Evolutionary conservation across 2,329 filamentous ascomycete genomes (phyloP).

Genomic region (Lasiodiplodia citricola): DNA sequence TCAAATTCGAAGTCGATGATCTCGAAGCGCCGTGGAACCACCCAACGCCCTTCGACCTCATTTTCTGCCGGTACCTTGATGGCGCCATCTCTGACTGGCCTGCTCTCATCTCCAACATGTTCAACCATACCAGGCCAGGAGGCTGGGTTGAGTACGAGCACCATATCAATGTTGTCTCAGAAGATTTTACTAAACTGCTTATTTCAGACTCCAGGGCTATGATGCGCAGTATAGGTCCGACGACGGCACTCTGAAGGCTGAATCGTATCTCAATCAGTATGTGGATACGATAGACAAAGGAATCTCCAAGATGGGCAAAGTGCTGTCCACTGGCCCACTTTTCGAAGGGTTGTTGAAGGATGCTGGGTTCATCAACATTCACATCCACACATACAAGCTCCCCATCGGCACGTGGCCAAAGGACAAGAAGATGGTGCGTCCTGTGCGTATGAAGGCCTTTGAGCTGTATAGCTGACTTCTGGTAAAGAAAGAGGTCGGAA

Average conservation of each 20-base stretch:
- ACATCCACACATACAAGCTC: constrained; percentile 38
- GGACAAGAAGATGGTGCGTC: constrained; percentile 31
- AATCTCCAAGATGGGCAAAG: constrained; percentile 27
- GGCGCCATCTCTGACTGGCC: constrained; percentile 61
- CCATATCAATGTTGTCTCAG: not conserved
- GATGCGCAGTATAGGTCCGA: constrained; percentile 46
- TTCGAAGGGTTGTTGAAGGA: constrained; percentile 43
- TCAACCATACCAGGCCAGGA: constrained; percentile 41
- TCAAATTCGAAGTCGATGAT: constrained; percentile 67
- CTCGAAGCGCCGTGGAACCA: constrained; percentile 64
- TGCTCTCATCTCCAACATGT: constrained; percentile 54
- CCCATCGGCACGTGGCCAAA: constrained; percentile 37
- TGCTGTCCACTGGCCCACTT: constrained; percentile 35
- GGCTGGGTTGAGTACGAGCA: constrained; percentile 52
- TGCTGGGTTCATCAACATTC: constrained; percentile 52
- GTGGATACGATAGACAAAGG: not conserved
- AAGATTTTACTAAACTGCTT: not conserved
- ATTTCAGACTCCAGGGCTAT: constrained; percentile 48
- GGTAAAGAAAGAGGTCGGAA: constrained; percentile 25
- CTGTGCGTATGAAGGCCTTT: not conserved
- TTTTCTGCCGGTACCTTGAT: constrained; percentile 59
- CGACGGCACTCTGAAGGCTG: constrained; percentile 39
- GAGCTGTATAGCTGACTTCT: not conserved
- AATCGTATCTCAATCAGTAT: not conserved
- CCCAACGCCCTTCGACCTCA: constrained; percentile 59